These are phyloP conservation scores for Penicillium paxilli DNA, from an alignment of 495 filamentous ascomycete genomes.

Conservation along the genomic window DNA sequence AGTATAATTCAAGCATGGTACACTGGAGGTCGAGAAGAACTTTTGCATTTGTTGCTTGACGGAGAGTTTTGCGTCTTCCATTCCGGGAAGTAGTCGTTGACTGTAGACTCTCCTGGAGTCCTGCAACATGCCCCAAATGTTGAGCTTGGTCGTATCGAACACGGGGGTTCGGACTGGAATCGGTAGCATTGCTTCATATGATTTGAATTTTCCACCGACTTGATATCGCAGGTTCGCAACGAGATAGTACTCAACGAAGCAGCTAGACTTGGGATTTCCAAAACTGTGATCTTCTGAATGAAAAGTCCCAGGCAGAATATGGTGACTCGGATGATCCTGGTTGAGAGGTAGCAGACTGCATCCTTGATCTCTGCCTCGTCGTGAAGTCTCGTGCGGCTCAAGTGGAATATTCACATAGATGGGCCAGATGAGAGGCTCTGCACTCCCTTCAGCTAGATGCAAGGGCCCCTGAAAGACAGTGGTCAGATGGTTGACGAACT, in stretches of 20 bases:
- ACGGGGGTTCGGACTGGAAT: no score
- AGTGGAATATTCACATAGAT: conserved; percentile 3
- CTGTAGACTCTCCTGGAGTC: conserved; percentile 1
- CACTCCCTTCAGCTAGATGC: conserved; percentile 1
- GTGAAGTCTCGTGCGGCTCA: background rate
- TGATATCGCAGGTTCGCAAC: no score
- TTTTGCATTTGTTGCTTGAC: conserved; percentile 9
- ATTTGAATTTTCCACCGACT: no score
- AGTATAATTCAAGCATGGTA: conserved; percentile 6
- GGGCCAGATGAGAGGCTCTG: conserved; percentile 1
- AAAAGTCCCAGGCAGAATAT: conserved; percentile 4
- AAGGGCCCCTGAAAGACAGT: conserved; percentile 2
- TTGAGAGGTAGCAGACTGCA: conserved; percentile 16
- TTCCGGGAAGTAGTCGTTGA: conserved; percentile 12
- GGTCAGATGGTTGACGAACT: background rate
- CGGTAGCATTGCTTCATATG: no score
- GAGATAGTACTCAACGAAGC: no score
- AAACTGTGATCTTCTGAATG: background rate
- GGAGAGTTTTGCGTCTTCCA: conserved; percentile 6
- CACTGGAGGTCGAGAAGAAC: conserved; percentile 13
- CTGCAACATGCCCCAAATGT: no score
- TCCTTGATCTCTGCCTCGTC: background rate
- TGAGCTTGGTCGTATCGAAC: no score
- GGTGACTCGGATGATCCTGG: background rate
- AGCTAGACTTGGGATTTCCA: no score